Base-by-base conservation (phyloP, 805 yeast species). In the Kluyveromyces nonfermentans region DNA sequence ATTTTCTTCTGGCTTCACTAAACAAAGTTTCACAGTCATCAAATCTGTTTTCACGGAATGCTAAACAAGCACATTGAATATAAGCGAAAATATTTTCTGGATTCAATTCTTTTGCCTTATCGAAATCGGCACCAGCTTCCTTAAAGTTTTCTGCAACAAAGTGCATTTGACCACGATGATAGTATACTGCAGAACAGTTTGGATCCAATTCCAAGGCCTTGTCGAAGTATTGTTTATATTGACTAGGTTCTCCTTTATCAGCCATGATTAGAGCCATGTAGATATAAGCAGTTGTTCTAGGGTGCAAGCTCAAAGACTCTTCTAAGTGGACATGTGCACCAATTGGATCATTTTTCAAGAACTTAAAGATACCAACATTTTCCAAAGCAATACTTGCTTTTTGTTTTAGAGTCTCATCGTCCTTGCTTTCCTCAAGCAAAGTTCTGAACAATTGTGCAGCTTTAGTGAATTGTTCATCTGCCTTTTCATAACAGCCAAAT, bases 131-230 rank as follows among this genome's bases (percentile, higher is more conserved):
- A 57, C 79, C 75, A 32, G 98, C 97, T 50, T 78, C 72, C 33
- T 67, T 68, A 57, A 84, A 77, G 48, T 86, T 85, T 49, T 81
- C 82, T 49, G 85, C 78, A 57, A 93, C 70, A 69, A 89, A 90
- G 64, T 75, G 77, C 61, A 89, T 74, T 75, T 93, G 99, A 54
- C 95, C 98, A 63, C 83, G 80, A 69, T 93, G 98, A 72, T 93
- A 93, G 71, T 81, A 85, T 52, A 83, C 77, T 59, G 93, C 96
- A 30, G 93, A 80, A 57, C 80, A 77, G 19, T 75, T 68, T 40
- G 90, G 78, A 58, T 85, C 81, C 49, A 83, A 59, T 47, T 72
- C 68, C 47, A 79, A 71, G 17, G 97, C 97, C 43, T 72, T 68
- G 42, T 77, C 76, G 58, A 93, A 88, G 65, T 81, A 84, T 38